A percentile compares a stretch with the other conserved stretches of the same genome.
Evolutionary conservation across 2,329 filamentous ascomycete species (phyloP).

Genomic region (Stagonosporopsis chrysanthemi): DNA sequence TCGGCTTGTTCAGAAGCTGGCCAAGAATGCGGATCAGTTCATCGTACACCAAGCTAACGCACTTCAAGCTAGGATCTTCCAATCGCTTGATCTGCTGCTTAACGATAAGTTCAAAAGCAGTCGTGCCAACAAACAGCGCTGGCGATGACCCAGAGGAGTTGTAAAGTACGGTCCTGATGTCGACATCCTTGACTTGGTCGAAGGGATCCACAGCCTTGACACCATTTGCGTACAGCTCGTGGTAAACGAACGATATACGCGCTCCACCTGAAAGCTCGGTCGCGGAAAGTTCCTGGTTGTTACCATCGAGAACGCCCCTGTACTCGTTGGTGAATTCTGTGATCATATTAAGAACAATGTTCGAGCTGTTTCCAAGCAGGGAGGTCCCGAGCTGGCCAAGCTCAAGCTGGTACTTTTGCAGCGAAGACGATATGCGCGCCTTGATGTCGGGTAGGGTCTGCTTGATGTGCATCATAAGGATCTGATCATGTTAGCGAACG

Average conservation of each 20-base stretch:
- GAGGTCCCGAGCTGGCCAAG: conserved; percentile 86
- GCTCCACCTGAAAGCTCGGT: conserved; percentile 94
- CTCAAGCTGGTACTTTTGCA: conserved; percentile 89
- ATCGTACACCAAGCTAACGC: conserved; percentile 95
- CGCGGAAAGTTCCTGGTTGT: conserved; percentile 95
- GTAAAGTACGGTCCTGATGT: conserved; percentile 96
- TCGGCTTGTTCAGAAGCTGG: conserved; percentile 84
- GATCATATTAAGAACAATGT: conserved; percentile 98
- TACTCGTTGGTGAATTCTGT: conserved; percentile 99
- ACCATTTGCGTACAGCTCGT: conserved; percentile 96
- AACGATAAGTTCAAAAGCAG: conserved; percentile 97
- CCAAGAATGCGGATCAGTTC: conserved; percentile 94
- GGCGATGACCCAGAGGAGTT: conserved; percentile 99
- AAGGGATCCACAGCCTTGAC: conserved; percentile 98
- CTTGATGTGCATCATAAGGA: conserved; percentile 99
- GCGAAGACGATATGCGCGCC: conserved; percentile 88
- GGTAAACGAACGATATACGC: conserved; percentile 98
- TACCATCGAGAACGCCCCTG: conserved; percentile 92
- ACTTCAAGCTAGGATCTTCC: conserved; percentile 96
- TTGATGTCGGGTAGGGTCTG: conserved; percentile 99
- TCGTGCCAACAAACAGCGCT: conserved; percentile 94
- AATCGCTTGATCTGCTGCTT: conserved; percentile 98
- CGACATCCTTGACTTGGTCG: conserved; percentile 94
- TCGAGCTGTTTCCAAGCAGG: conserved; percentile 93
- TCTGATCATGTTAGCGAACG: conserved; percentile 58